A percentile compares a stretch with the other conserved stretches of the same genome.
Conservation (phyloP, 2,329 filamentous ascomycete genomes). For the Hortaea werneckii region DNA sequence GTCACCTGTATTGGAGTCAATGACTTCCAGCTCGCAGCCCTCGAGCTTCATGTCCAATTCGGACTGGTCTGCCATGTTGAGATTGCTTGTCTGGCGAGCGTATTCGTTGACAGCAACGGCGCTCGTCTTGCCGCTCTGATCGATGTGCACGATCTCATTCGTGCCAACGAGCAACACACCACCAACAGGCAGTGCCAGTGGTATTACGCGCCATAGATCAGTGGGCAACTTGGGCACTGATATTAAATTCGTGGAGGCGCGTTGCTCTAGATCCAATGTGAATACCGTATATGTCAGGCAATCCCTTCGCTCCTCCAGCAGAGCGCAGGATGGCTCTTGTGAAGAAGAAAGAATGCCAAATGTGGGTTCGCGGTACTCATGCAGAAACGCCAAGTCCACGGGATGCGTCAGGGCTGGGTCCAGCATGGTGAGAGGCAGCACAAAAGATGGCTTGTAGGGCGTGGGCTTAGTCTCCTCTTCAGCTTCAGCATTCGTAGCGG, state of each 20-base stretch:
- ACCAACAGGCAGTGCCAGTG: slow-evolving; percentile 76
- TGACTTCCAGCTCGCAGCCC: slow-evolving; percentile 63
- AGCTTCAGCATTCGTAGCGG: slow-evolving; percentile 19
- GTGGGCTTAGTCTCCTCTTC: slow-evolving; percentile 39
- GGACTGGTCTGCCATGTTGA: slow-evolving; percentile 77
- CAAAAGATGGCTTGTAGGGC: slow-evolving; percentile 84
- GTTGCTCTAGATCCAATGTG: slow-evolving; percentile 85
- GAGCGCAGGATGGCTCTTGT: slow-evolving; percentile 59
- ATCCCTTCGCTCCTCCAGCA: slow-evolving; percentile 66
- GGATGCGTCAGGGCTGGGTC: slow-evolving; percentile 81
- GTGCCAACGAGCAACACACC: slow-evolving; percentile 76
- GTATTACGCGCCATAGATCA: slow-evolving; percentile 72
- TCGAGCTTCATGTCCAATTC: slow-evolving; percentile 72
- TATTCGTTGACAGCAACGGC: slow-evolving; percentile 90
- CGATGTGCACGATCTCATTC: slow-evolving; percentile 89
- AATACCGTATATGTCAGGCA: slow-evolving; percentile 87
- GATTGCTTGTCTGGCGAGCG: slow-evolving; percentile 70
- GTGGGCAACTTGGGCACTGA: slow-evolving; percentile 78
- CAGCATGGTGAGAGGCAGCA: slow-evolving; percentile 77
- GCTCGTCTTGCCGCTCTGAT: slow-evolving; percentile 88
- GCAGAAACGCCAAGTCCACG: slow-evolving; percentile 81
- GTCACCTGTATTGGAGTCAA: slow-evolving; percentile 70
- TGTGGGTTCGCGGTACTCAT: slow-evolving; percentile 95
- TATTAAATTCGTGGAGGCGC: slow-evolving; percentile 82
- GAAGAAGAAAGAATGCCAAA: slow-evolving; percentile 87